A percentile compares a stretch with the other conserved stretches of the same genome.
These are phyloP conservation scores for Lanmaoa rubissima DNA, from an alignment of 768 basidiomycete genomes.

Conservation along the genomic window DNA sequence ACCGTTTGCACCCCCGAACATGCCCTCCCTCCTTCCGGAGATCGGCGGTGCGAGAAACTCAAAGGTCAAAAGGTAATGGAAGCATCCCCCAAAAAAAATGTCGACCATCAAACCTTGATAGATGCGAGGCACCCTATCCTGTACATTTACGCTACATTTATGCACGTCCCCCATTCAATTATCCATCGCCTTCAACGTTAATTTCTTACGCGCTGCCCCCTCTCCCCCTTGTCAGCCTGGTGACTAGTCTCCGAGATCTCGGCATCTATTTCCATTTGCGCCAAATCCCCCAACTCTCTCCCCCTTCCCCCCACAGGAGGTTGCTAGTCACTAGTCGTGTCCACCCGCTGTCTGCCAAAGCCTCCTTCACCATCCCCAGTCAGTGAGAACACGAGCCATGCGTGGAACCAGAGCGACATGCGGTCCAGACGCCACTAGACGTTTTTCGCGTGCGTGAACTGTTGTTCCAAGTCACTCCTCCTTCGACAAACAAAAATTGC, in stretches of 20 bases:
- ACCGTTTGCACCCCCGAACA: neutral
- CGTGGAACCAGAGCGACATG: constrained; percentile 13
- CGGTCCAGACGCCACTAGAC: constrained; percentile 29
- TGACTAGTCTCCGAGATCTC: constrained; percentile 7
- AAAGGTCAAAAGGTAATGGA: constrained; percentile 20
- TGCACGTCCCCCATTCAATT: constrained; percentile 4
- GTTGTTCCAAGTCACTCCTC: constrained; percentile 12
- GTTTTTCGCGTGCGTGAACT: constrained; percentile 28
- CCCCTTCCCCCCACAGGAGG: neutral
- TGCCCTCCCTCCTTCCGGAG: neutral
- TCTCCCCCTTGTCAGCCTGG: neutral
- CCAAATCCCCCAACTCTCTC: neutral
- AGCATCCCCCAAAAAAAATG: constrained; percentile 1
- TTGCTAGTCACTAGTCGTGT: neutral
- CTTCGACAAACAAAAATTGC: constrained; percentile 1
- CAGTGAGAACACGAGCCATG: constrained; percentile 7
- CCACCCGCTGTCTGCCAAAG: neutral
- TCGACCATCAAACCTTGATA: constrained; percentile 30
- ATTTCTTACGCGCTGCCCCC: constrained; percentile 9
- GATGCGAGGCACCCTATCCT: constrained; percentile 8
- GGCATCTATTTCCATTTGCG: neutral
- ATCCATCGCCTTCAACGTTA: constrained; percentile 16
- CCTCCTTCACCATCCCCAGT: too few relatives aligned
- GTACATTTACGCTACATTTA: constrained; percentile 7
- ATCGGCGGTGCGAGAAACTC: constrained; percentile 21